Evolutionary conservation across 305 asterid species (phyloP).

Genomic region (Caryopteris hybrid): DNA sequence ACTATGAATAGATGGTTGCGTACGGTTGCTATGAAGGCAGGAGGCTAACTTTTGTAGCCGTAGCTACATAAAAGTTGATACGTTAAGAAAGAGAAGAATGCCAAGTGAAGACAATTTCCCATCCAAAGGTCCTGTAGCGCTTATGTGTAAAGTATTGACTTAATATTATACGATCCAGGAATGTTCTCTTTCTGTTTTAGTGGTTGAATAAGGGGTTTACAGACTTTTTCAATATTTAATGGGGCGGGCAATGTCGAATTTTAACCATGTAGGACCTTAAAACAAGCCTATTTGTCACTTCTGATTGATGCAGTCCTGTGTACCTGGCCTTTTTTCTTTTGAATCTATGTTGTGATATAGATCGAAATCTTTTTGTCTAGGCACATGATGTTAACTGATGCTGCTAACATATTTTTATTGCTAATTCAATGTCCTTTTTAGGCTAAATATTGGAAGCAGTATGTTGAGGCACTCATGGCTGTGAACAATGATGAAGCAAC

Average conservation of each 20-base stretch:
- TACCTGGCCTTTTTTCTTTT: neutral
- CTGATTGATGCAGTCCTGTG: neutral
- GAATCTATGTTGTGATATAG: neutral
- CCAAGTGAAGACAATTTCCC: neutral
- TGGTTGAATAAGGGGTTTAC: neutral
- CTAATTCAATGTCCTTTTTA: conserved; percentile 25
- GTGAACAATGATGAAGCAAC: conserved; percentile 84
- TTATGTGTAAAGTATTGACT: neutral
- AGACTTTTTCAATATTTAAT: too few relatives aligned
- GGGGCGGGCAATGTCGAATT: neutral
- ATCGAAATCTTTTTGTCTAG: neutral
- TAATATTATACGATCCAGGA: neutral
- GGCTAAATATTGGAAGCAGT: conserved; percentile 98
- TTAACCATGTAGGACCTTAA: neutral
- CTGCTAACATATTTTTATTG: neutral
- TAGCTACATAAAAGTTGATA: neutral
- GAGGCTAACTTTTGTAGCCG: neutral
- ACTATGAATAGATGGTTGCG: neutral
- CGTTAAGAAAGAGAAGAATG: neutral
- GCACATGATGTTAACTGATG: neutral
- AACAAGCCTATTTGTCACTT: neutral
- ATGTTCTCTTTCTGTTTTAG: neutral
- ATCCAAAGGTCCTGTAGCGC: neutral
- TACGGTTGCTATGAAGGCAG: neutral
- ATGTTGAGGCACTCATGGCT: conserved; percentile 87